A percentile compares a stretch with the other conserved stretches of the same genome.
phyloP scores from a whole-genome alignment of 164 flowering plant species.

The Umbilicus rupestris region DNA sequence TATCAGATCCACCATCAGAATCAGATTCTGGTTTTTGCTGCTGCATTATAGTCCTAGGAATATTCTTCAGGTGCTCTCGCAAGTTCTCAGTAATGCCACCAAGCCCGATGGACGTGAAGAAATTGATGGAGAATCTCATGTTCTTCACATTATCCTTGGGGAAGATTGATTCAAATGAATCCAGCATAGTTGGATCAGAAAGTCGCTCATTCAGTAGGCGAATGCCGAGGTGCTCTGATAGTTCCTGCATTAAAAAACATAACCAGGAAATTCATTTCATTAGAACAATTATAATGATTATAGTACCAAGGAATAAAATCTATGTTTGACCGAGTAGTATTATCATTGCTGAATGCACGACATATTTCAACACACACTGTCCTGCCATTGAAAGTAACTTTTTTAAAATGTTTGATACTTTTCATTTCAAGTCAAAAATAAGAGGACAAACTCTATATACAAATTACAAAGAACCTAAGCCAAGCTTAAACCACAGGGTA shows the following conservation, averaged over 20 bases:
- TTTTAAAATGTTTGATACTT: too few species aligned
- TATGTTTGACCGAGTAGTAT: background rate
- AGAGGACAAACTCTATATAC: too few species aligned
- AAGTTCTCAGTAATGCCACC: conserved; percentile 80
- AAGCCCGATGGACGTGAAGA: conserved; percentile 90
- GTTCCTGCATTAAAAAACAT: conserved; percentile 32
- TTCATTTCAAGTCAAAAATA: too few species aligned
- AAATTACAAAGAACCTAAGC: too few species aligned
- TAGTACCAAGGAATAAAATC: background rate
- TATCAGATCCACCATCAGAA: conserved; percentile 40
- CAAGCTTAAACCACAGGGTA: too few species aligned
- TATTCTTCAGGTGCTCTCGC: conserved; percentile 78
- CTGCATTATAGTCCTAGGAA: conserved; percentile 88
- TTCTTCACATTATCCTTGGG: conserved; percentile 87
- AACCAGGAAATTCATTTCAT: background rate
- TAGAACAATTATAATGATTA: conserved; percentile 2
- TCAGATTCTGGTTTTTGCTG: conserved; percentile 54
- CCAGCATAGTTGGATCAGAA: conserved; percentile 65
- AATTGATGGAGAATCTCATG: conserved; percentile 75
- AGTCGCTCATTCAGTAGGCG: conserved; percentile 72
- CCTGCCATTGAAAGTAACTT: too few species aligned
- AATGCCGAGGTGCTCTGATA: conserved; percentile 83
- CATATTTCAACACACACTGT: too few species aligned
- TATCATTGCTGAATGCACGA: too few species aligned
- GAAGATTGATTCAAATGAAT: conserved; percentile 72